Conservation (phyloP, 1,139 yeast genomes). For the Lizanozyma gosingica region DNA sequence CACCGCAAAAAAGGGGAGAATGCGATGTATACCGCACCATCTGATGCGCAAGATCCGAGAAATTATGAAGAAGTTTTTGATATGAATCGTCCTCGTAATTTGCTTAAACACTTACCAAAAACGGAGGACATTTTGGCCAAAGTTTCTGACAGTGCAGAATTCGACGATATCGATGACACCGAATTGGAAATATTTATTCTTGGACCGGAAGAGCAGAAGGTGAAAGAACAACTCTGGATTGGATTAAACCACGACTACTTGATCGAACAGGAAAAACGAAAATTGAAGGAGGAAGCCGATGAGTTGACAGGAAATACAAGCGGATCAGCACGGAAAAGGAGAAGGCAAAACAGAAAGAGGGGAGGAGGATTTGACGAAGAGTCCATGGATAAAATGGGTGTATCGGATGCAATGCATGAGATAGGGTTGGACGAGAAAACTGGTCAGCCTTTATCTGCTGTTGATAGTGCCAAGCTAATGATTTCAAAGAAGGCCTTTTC, state of each 20-base stretch:
- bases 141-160: conserved; percentile 52
- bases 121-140: conserved; percentile 43
- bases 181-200: conserved; percentile 57
- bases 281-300: conserved; percentile 83
- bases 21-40: not conserved
- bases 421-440: conserved; percentile 33
- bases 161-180: conserved; percentile 77
- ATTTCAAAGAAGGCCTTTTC: conserved; percentile 65
- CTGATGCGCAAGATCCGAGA: not conserved
- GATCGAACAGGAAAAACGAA: conserved; percentile 75
- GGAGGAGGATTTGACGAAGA: conserved; percentile 9
- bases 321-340: conserved; percentile 30
- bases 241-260: conserved; percentile 81
- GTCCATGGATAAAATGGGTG: conserved; percentile 20
- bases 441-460: conserved; percentile 46
- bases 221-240: conserved; percentile 81
- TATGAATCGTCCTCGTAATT: conserved; percentile 45
- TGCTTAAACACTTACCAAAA: conserved; percentile 44
- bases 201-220: conserved; percentile 53
- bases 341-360: conserved; percentile 12
- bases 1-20: conserved; percentile 2
- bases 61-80: conserved; percentile 12
- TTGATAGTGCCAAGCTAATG: conserved; percentile 69
- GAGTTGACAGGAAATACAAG: conserved; percentile 65
- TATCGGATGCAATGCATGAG: conserved; percentile 28